Evolutionary conservation across 2,329 filamentous ascomycete species (phyloP).

Genomic region (Aspergillus candidus): DNA sequence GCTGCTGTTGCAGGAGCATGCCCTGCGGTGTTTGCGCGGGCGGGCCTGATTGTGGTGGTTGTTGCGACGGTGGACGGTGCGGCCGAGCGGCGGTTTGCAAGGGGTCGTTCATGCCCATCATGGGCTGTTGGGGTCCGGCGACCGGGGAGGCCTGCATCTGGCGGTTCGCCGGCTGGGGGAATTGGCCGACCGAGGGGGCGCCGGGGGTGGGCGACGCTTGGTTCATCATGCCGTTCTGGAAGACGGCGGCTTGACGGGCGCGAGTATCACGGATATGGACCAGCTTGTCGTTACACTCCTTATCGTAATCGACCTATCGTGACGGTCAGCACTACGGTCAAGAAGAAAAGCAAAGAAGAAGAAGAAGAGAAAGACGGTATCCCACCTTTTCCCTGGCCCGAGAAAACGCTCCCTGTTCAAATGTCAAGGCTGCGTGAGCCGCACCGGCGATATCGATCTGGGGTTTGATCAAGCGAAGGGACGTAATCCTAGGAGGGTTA

Average conservation of each 20-base stretch:
- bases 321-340: no score
- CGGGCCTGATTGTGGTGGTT: conserved; percentile 7
- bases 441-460: conserved; percentile 34
- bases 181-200: conserved; percentile 32
- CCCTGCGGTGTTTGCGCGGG: conserved; percentile 1
- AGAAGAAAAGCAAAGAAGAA: neutral
- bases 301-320: conserved; percentile 38
- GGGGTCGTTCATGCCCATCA: conserved; percentile 31
- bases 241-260: conserved; percentile 36
- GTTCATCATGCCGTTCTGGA: conserved; percentile 36
- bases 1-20: conserved; percentile 18
- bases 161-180: conserved; percentile 46
- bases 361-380: no score
- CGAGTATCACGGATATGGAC: conserved; percentile 41
- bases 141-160: conserved; percentile 49
- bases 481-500: conserved; percentile 34
- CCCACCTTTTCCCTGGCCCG: conserved; percentile 33
- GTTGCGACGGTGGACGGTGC: conserved; percentile 24
- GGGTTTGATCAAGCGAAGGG: conserved; percentile 41
- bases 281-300: conserved; percentile 40
- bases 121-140: conserved; percentile 32
- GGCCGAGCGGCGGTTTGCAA: conserved; percentile 30
- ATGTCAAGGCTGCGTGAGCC: conserved; percentile 37
- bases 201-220: conserved; percentile 27
- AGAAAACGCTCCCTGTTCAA: conserved; percentile 42